Evolutionary conservation across 768 basidiomycete species (phyloP).

Genomic region (Panellus pusillus): DNA sequence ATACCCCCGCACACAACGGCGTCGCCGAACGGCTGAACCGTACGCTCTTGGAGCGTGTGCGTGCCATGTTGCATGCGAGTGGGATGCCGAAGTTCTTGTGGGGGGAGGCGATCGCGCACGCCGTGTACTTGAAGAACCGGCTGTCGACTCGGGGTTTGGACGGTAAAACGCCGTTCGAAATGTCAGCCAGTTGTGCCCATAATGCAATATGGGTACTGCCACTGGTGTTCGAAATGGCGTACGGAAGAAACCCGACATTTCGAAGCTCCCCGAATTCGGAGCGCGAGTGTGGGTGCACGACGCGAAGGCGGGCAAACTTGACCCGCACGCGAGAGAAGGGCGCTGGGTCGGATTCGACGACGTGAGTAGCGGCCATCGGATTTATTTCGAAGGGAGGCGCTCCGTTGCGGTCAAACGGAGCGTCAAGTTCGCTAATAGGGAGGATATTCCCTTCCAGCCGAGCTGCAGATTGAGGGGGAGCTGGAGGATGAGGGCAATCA

Average conservation of each 20-base stretch:
- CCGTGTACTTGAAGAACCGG: conserved; percentile 28
- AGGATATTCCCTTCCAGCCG: conserved; percentile 14
- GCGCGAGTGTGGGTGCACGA: conserved; percentile 26
- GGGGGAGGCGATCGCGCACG: conserved; percentile 30
- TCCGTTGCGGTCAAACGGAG: conserved; percentile 32
- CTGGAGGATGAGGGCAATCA: conserved; percentile 10
- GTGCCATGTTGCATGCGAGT: conserved; percentile 30
- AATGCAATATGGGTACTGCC: too few species aligned
- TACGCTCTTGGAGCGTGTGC: conserved; percentile 28
- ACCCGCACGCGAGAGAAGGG: conserved; percentile 25
- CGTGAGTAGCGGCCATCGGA: conserved; percentile 30
- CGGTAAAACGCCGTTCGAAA: conserved; percentile 26
- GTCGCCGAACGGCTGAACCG: conserved; percentile 38
- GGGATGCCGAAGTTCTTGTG: conserved; percentile 34
- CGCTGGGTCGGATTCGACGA: conserved; percentile 38
- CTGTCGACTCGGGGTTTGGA: conserved; percentile 24
- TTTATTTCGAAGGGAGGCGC: conserved; percentile 30
- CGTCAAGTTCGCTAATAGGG: conserved; percentile 24
- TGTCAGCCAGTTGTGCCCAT: conserved; percentile 16
- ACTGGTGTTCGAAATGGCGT: too few species aligned
- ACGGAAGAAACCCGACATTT: conserved; percentile 26
- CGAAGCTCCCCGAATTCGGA: conserved; percentile 24
- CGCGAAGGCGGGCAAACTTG: conserved; percentile 26
- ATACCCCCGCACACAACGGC: conserved; percentile 37
- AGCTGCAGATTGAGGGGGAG: conserved; percentile 25